Evolutionary conservation across 345 rosid genomes (phyloP), one percentile per base, ranked within the genome.

Genomic region (Chamaenerion angustifolium): DNA sequence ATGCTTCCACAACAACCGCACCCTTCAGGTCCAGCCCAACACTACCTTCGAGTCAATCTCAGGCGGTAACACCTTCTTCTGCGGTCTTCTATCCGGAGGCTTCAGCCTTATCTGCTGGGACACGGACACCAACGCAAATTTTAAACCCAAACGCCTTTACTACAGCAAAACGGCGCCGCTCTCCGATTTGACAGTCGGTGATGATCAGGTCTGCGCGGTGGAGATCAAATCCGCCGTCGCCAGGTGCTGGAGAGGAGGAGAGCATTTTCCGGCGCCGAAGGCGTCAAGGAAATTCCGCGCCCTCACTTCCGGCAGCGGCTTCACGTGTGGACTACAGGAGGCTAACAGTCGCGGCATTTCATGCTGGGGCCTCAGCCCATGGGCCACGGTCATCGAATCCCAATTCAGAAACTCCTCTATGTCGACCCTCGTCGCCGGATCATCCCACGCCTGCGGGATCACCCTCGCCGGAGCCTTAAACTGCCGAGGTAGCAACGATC

Each of bases 381-480:
- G 49, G 10, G 76, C 58, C 10, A 60, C 23, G 21, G 60, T 61
- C 58, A 75, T 78, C 52, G 69, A 71, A 48, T 56, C 45, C 50
- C 70, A 63, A 59, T 73, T 71, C 51, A 61, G 65, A 4, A 65
- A 70, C 49, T 52, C 64, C 49, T 49, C 70, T 9, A 76, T 81
- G 82, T 42, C 45, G 14, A 68, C 45, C 43, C 61, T 78, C 37
- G 73, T 69, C 44, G 72, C 80, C 12, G 82, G 80, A 45, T 63
- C 52, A 19, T 65, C 78, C 18, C 82, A 78, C 56, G 88, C 60
- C 47, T 81, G 84, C 59, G 82, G 88, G 16, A 43, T 73, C 59
- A 44, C 66, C 1, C 35, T 9, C 10, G 42, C 49, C 35, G 81
- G 81, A 15, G 9, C 31, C 25, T 52, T 81, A 52, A 62, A 71